These are phyloP conservation scores for Endoconidiophora polonica DNA, from an alignment of 2,329 filamentous ascomycete genomes.

Conservation along the genomic window DNA sequence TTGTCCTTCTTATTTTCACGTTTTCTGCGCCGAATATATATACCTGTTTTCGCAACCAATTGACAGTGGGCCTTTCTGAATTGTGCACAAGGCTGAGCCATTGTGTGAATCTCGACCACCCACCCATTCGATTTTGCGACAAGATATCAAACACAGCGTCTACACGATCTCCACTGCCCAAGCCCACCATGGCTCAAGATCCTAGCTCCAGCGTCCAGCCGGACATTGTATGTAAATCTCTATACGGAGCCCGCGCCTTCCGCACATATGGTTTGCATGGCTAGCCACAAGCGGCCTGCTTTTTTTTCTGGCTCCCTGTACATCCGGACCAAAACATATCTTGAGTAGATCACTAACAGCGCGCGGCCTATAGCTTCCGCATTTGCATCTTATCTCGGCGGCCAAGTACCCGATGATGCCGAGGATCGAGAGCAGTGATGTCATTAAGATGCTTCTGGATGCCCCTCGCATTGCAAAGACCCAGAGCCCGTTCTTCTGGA, in stretches of 20 bases:
- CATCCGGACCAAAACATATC: not conserved
- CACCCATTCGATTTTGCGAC: not conserved
- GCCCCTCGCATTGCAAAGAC: conserved; percentile 77
- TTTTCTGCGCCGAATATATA: too few relatives aligned
- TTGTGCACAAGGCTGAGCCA: conserved; percentile 6
- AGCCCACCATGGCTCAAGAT: conserved; percentile 24
- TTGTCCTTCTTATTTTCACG: too few relatives aligned
- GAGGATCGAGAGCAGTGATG: conserved; percentile 55
- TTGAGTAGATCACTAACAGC: conserved; percentile 4
- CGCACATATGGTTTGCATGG: conserved; percentile 3
- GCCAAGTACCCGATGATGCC: conserved; percentile 63
- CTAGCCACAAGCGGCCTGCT: not conserved
- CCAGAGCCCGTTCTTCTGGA: conserved; percentile 79
- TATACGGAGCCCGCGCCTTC: conserved; percentile 10
- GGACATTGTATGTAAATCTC: conserved; percentile 23
- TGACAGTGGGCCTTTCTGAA: too few relatives aligned
- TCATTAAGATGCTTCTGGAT: conserved; percentile 66
- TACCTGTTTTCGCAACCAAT: too few relatives aligned
- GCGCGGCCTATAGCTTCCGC: conserved; percentile 44
- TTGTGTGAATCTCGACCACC: not conserved
- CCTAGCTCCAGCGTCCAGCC: conserved; percentile 27
- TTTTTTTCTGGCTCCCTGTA: not conserved
- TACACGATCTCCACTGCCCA: not conserved
- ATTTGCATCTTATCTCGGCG: conserved; percentile 78
- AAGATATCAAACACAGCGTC: not conserved